A percentile compares a stretch with the other conserved stretches of the same genome.
These are phyloP conservation scores for Cyphellophora europaea DNA, from an alignment of 2,329 filamentous ascomycete species.

Conservation along the genomic window DNA sequence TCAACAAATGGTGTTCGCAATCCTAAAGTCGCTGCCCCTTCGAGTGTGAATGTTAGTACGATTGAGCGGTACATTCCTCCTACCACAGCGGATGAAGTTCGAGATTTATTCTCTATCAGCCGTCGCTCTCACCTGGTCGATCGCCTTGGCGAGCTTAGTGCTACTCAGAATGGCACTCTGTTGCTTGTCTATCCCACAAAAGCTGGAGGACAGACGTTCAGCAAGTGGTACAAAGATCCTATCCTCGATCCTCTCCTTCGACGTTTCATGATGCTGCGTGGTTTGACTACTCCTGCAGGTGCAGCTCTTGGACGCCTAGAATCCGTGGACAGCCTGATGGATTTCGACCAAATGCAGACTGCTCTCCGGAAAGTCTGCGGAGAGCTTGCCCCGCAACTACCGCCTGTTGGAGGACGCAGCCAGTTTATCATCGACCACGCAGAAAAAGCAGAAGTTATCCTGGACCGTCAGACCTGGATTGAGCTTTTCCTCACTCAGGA, in stretches of 20 bases:
- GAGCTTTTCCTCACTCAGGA: constrained; percentile 60
- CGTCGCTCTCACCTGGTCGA: constrained; percentile 52
- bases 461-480: constrained; percentile 48
- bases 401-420: constrained; percentile 22
- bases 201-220: constrained; percentile 48
- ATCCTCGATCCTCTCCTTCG: constrained; percentile 53
- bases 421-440: constrained; percentile 41
- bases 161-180: constrained; percentile 46
- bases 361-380: constrained; percentile 31
- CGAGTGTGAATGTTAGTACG: constrained; percentile 50
- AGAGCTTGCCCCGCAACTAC: constrained; percentile 21
- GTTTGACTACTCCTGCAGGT: constrained; percentile 48
- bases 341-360: constrained; percentile 42
- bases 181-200: constrained; percentile 55
- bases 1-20: constrained; percentile 30
- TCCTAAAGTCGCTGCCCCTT: constrained; percentile 50
- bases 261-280: constrained; percentile 48
- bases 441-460: constrained; percentile 38
- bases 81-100: constrained; percentile 47
- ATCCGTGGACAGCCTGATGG: constrained; percentile 44
- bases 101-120: constrained; percentile 46
- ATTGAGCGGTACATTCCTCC: constrained; percentile 60
- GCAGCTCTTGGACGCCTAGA: constrained; percentile 44
- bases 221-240: constrained; percentile 49
- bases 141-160: constrained; percentile 49